Evolutionary conservation across 2,329 filamentous ascomycete genomes (phyloP).

Genomic region (Trichoderma semiorbis): DNA sequence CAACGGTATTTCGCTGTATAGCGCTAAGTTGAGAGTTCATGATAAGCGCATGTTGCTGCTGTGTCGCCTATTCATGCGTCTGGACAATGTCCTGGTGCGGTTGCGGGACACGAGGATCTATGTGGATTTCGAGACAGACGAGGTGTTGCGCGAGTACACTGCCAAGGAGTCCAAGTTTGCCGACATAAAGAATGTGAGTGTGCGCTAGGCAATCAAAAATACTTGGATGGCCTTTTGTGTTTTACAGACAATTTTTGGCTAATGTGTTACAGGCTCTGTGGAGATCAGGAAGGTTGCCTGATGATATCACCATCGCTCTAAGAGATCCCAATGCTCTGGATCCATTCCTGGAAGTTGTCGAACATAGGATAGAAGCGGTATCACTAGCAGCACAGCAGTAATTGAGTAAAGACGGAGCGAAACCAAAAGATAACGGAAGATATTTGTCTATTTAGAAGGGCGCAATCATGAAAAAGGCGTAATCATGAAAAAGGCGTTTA

Average conservation of each 20-base stretch:
- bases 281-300: conserved; percentile 52
- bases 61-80: conserved; percentile 82
- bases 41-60: conserved; percentile 81
- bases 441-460: background rate
- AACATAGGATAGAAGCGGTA: conserved; percentile 58
- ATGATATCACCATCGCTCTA: conserved; percentile 73
- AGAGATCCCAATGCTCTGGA: conserved; percentile 76
- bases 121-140: conserved; percentile 76
- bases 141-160: conserved; percentile 85
- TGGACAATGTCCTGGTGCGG: conserved; percentile 85
- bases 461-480: background rate
- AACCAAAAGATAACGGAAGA: background rate
- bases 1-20: conserved; percentile 89
- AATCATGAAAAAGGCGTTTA: conserved; percentile 1
- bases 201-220: background rate
- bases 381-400: conserved; percentile 20
- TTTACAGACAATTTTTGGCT: background rate
- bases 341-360: conserved; percentile 66
- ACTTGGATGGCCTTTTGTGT: background rate
- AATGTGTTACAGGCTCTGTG: conserved; percentile 42
- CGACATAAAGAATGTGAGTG: conserved; percentile 64
- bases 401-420: background rate
- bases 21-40: conserved; percentile 91
- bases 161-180: conserved; percentile 81
- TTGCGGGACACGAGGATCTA: conserved; percentile 89